Base-by-base conservation (phyloP, 768 basidiomycete species). In the Ephemerocybe angulata region DNA sequence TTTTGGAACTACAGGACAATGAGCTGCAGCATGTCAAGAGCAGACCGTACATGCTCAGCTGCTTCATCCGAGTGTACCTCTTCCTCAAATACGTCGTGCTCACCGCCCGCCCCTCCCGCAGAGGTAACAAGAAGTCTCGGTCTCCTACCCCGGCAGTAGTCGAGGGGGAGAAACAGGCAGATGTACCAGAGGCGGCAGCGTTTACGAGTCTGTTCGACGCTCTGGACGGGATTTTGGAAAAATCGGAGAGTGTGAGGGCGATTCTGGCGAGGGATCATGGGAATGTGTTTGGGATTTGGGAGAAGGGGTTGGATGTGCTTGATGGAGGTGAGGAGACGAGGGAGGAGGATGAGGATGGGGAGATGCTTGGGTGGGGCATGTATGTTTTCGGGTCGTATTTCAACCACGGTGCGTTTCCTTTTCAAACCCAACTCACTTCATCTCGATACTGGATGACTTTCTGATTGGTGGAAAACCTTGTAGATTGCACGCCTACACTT, bases 231-330 rank as follows among this genome's bases (percentile, higher is more conserved):
- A 80, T 73, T 49, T 63, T 79, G 3, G 62, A 72, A 21, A 75
- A 71, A 10, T 73, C 75, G 8, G 64, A 67, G n/a, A 70, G 69
- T 38, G 73, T 82, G 29, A 79, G 85, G n/a, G 76, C 72, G 1
- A 68, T 85, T 10, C 68, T 87, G 17, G 76, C 76, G 15, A 76
- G 85, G 12, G 85, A 87, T 56, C 76, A 79, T 22, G 85, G 85
- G 21, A 87, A 87, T 58, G 77, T 82, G 7, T 87, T 88, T 56
- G 86, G 86, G 15, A 77, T 88, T 43, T 87, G 82, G 82, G 84
- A 87, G 56, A 78, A 65, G 69, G 73, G 48, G 17, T 28, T 25
- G 15, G 15, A 24, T 3, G 46, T 28, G 4, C 30, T 28, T 15
- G 27, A 30, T 13, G 46, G 21, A 17, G 46, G 27, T 31, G 46